Percentiles rank a stretch among this genome's conserved stretches.
phyloP scores from a whole-genome alignment of 1,284 basidiomycete species.

The Ustilago curta region DNA sequence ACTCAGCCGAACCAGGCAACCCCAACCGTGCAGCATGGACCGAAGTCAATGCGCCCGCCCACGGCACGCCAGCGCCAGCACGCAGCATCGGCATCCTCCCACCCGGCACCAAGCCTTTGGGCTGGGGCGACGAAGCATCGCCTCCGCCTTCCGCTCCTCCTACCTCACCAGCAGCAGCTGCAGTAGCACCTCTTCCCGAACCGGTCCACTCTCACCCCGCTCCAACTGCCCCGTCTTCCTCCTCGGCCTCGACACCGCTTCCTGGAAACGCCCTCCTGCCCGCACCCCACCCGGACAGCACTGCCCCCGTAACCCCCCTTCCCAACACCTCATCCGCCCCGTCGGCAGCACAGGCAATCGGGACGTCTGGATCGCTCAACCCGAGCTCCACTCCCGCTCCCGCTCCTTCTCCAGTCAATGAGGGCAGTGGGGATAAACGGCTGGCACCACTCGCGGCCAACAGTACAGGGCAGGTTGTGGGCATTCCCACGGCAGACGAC shows the following conservation, averaged over 20 bases:
- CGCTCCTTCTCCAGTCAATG: background rate
- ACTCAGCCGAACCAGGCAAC: too few relatives aligned
- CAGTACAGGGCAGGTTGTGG: conserved; percentile 4
- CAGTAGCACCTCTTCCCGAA: conserved; percentile 17
- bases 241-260: background rate
- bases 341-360: background rate
- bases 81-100: conserved; percentile 9
- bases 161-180: conserved; percentile 9
- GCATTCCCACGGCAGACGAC: conserved; percentile 14
- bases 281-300: background rate
- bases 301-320: background rate
- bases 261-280: background rate
- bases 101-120: conserved; percentile 10
- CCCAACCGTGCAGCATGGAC: conserved; percentile 6
- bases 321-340: conserved; percentile 5
- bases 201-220: conserved; percentile 1
- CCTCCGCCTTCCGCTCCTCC: background rate
- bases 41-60: background rate
- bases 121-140: conserved; percentile 8
- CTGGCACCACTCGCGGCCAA: conserved; percentile 1
- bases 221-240: background rate
- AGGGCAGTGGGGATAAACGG: background rate
- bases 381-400: conserved; percentile 17
- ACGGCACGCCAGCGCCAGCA: too few relatives aligned
- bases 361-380: conserved; percentile 16